Conservation (phyloP, 257 asterid genomes). For the Solanum sejunctum region DNA sequence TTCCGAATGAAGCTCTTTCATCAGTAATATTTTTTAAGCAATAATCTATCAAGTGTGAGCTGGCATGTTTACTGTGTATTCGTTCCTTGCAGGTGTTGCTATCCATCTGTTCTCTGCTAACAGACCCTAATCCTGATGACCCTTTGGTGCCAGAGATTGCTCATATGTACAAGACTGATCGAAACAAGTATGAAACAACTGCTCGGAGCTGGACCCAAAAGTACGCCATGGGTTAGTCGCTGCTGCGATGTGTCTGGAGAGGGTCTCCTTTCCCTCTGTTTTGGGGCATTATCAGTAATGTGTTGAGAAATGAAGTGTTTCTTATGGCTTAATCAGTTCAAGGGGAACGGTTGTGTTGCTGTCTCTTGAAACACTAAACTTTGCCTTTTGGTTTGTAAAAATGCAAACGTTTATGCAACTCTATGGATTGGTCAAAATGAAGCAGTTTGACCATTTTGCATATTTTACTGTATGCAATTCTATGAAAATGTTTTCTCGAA, state of each 20-base stretch:
- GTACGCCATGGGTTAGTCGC: constrained; percentile 24
- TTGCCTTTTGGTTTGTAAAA: constrained; percentile 4
- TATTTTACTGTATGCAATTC: not conserved
- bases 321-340: not conserved
- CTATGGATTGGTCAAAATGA: not conserved
- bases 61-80: not conserved
- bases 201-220: constrained; percentile 35
- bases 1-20: not conserved
- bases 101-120: constrained; percentile 23
- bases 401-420: not conserved
- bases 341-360: not conserved
- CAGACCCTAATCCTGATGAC: constrained; percentile 34
- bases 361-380: not conserved
- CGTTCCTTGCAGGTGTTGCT: constrained; percentile 18
- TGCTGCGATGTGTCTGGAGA: not conserved
- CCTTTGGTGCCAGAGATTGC: constrained; percentile 34
- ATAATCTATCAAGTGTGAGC: not conserved
- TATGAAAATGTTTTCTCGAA: too few relatives aligned
- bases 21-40: not conserved
- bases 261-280: not conserved
- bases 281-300: not conserved
- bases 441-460: not conserved
- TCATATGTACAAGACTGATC: constrained; percentile 30
- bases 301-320: not conserved
- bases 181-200: constrained; percentile 25